These are phyloP conservation scores for Ascochyta koolunga DNA, from an alignment of 2,329 filamentous ascomycete genomes.

Conservation along the genomic window DNA sequence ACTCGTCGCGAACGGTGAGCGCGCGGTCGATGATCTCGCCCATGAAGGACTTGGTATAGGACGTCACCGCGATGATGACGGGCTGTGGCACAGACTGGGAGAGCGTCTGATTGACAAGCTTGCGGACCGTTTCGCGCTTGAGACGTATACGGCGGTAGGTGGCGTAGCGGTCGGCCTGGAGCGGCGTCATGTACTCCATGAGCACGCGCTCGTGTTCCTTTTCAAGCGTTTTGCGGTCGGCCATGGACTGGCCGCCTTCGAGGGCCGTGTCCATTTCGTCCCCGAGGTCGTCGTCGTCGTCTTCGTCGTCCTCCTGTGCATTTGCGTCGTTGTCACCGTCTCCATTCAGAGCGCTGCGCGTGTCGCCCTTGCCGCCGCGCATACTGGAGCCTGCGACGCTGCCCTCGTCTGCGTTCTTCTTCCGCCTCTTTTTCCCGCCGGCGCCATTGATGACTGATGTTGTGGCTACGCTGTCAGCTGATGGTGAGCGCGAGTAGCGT, in stretches of 20 bases:
- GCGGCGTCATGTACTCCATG: conserved; percentile 67
- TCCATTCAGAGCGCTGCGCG: conserved; percentile 42
- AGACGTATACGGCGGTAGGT: conserved; percentile 73
- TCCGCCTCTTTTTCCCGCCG: conserved; percentile 64
- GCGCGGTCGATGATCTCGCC: conserved; percentile 77
- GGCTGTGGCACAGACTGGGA: conserved; percentile 77
- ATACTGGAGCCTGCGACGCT: conserved; percentile 48
- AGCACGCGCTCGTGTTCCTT: conserved; percentile 69
- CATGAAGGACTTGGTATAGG: conserved; percentile 77
- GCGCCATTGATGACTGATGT: conserved; percentile 49
- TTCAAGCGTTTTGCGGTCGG: conserved; percentile 68
- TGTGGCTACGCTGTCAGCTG: conserved; percentile 66
- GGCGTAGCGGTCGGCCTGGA: conserved; percentile 73
- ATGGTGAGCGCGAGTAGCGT: conserved; percentile 67
- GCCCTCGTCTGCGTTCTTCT: conserved; percentile 32
- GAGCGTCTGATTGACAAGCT: conserved; percentile 80
- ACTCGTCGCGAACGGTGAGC: conserved; percentile 73
- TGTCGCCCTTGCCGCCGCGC: conserved; percentile 31
- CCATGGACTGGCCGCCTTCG: conserved; percentile 58
- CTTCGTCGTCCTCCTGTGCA: conserved; percentile 64
- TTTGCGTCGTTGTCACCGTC: conserved; percentile 61
- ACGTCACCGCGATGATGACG: conserved; percentile 76
- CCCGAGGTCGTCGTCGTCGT: conserved; percentile 60
- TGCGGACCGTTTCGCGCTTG: conserved; percentile 70
- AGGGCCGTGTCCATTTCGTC: conserved; percentile 52